Evolutionary conservation across 2,329 filamentous ascomycete genomes (phyloP).

Genomic region (Pseudogymnoascus destructans): DNA sequence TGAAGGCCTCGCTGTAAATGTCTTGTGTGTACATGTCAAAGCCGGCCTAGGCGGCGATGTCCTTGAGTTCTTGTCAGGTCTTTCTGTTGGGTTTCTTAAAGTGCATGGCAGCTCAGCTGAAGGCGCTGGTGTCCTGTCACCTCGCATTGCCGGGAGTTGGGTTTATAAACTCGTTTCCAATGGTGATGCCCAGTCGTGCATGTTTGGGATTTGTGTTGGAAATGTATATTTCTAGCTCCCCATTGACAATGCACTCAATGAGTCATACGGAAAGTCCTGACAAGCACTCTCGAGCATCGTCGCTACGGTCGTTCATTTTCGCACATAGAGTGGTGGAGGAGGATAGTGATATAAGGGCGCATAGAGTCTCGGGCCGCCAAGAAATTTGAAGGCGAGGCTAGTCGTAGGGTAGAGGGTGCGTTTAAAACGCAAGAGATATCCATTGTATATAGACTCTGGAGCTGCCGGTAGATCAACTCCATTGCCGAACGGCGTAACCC

Average conservation of each 20-base stretch:
- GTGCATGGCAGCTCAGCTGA: background rate
- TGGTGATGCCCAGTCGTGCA: background rate
- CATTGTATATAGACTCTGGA: slow-evolving; percentile 8
- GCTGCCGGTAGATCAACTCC: background rate
- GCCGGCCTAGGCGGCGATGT: background rate
- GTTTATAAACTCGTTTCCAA: background rate
- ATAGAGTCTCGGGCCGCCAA: background rate
- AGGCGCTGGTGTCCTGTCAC: background rate
- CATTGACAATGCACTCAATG: background rate
- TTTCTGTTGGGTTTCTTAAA: background rate
- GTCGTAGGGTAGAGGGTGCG: background rate
- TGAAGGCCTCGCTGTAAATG: slow-evolving; percentile 60
- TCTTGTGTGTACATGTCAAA: background rate
- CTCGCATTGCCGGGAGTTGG: background rate
- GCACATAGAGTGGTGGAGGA: background rate
- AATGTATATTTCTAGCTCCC: background rate
- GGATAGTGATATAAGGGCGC: background rate
- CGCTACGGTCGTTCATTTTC: background rate
- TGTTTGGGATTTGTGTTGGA: background rate
- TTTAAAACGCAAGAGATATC: slow-evolving; percentile 1
- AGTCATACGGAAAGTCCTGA: background rate
- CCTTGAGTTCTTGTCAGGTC: slow-evolving; percentile 4
- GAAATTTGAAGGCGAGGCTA: background rate
- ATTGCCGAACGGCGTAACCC: background rate
- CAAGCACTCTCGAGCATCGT: background rate